A percentile compares a stretch with the other conserved stretches of the same genome.
Conservation (phyloP, 2,329 filamentous ascomycete species). For the Tolypocladium inflatum region DNA sequence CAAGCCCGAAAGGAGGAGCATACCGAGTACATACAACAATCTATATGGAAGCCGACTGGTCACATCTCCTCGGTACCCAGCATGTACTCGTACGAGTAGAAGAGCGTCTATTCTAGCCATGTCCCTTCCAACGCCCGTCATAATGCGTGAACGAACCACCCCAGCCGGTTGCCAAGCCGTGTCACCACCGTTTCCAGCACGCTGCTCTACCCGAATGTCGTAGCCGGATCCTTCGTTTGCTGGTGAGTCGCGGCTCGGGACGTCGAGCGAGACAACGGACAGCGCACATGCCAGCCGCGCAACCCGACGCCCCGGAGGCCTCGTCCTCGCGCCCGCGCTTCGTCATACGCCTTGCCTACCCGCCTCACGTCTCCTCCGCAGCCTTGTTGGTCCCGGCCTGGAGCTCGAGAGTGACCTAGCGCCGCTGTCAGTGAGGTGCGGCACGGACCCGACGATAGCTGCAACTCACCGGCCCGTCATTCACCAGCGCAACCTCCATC, state of each 20-base stretch:
- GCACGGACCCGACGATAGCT: neutral
- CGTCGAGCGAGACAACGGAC: neutral
- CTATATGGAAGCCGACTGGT: neutral
- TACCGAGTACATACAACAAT: neutral
- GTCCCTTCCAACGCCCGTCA: neutral
- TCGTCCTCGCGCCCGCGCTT: neutral
- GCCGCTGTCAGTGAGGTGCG: neutral
- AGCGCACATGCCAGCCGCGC: neutral
- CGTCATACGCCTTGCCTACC: neutral
- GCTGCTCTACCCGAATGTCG: too few species aligned
- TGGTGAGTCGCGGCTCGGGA: neutral
- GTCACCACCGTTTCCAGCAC: neutral
- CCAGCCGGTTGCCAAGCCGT: neutral
- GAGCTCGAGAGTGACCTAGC: slow-evolving; percentile 14
- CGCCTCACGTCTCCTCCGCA: neutral
- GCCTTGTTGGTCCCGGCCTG: slow-evolving; percentile 4
- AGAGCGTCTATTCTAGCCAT: neutral
- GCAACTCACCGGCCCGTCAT: slow-evolving; percentile 60
- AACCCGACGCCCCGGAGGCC: neutral
- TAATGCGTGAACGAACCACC: neutral
- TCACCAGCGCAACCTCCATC: slow-evolving; percentile 94
- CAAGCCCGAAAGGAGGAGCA: neutral
- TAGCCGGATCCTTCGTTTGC: neutral
- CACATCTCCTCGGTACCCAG: neutral
- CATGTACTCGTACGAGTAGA: neutral